Conservation (phyloP, 116 monocot species). For the Zostera marina region DNA sequence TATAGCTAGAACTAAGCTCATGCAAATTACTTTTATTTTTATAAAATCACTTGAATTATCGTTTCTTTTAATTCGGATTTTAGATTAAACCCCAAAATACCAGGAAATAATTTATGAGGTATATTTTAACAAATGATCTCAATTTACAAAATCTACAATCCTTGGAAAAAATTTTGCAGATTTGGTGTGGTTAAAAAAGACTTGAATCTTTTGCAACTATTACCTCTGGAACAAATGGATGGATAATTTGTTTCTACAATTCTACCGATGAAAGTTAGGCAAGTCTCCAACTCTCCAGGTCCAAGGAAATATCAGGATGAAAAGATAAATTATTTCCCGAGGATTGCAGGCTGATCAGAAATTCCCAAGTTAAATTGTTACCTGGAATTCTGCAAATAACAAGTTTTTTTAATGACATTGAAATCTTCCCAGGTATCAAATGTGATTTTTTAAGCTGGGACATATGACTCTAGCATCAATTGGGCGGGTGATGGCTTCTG, state of each 20-base stretch:
- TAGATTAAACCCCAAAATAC: too few relatives aligned
- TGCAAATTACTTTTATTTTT: too few relatives aligned
- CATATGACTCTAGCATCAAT: slow-evolving; percentile 86
- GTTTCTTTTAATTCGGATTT: too few relatives aligned
- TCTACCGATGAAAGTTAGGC: background rate
- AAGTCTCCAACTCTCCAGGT: background rate
- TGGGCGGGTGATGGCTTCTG: slow-evolving; percentile 52
- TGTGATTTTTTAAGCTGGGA: slow-evolving; percentile 42
- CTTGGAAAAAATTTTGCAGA: background rate
- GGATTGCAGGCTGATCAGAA: background rate
- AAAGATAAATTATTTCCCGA: background rate
- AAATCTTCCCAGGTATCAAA: background rate
- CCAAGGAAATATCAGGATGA: slow-evolving; percentile 1
- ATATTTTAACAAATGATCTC: too few relatives aligned
- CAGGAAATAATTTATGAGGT: too few relatives aligned
- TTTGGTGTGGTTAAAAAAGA: background rate
- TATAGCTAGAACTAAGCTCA: too few relatives aligned
- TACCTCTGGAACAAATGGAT: background rate
- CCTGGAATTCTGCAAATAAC: too few relatives aligned
- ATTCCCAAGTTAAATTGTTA: too few relatives aligned
- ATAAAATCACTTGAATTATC: too few relatives aligned
- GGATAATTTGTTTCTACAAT: background rate
- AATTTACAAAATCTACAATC: too few relatives aligned
- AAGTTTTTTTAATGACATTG: background rate
- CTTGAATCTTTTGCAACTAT: background rate